phyloP scores from a whole-genome alignment of 805 yeast genomes.

The Pichia paraexigua region DNA sequence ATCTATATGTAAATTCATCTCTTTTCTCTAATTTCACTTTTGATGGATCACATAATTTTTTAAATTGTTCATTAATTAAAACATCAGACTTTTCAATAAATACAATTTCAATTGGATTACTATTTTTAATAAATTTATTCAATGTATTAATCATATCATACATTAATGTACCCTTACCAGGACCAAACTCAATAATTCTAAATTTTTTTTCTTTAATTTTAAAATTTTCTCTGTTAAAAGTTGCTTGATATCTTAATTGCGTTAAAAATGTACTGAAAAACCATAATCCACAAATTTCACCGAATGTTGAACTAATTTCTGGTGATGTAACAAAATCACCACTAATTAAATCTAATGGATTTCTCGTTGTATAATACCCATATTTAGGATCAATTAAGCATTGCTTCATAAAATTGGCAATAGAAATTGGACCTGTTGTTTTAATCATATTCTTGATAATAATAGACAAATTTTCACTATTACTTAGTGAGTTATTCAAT shows the following conservation, averaged over 20 bases:
- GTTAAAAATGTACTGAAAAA: constrained; percentile 46
- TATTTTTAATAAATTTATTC: constrained; percentile 30
- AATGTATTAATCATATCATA: constrained; percentile 48
- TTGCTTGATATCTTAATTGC: constrained; percentile 42
- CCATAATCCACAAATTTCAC: constrained; percentile 80
- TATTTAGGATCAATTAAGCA: constrained; percentile 69
- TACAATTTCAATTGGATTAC: constrained; percentile 37
- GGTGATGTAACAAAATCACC: constrained; percentile 87
- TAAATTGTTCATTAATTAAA: constrained; percentile 49
- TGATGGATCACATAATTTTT: constrained; percentile 35
- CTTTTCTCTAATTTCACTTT: constrained; percentile 12
- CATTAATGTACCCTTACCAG: constrained; percentile 78
- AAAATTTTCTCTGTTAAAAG: constrained; percentile 14
- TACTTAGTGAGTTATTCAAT: not conserved
- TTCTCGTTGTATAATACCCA: constrained; percentile 73
- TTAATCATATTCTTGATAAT: constrained; percentile 43
- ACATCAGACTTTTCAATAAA: constrained; percentile 69
- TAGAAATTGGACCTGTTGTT: constrained; percentile 69
- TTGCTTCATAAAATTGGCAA: constrained; percentile 71
- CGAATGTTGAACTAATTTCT: constrained; percentile 80
- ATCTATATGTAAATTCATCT: constrained; percentile 29
- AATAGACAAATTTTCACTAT: constrained; percentile 13
- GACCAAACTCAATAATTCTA: constrained; percentile 70
- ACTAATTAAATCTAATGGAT: constrained; percentile 42
- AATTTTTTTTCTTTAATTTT: constrained; percentile 27